These are phyloP conservation scores for Lactarius sanguifluus DNA, from an alignment of 768 basidiomycete genomes.

Conservation along the genomic window DNA sequence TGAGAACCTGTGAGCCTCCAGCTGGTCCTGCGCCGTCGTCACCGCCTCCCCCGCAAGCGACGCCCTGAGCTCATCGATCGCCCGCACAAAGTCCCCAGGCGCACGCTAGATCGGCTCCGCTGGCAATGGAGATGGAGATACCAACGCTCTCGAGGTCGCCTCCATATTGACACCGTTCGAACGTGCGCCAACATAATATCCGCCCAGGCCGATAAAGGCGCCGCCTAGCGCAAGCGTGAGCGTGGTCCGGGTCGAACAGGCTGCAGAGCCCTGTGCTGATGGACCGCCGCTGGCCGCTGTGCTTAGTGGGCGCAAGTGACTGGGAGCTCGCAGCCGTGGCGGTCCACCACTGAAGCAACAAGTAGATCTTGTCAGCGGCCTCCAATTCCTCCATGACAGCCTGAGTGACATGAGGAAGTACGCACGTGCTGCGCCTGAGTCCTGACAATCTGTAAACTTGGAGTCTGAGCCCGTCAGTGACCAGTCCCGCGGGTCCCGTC, in stretches of 20 bases:
- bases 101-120: conserved; percentile 30
- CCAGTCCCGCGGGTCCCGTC: too few relatives aligned
- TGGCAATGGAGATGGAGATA: not conserved
- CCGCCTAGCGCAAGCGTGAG: not conserved
- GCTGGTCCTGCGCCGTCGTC: conserved; percentile 29
- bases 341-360: not conserved
- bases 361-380: not conserved
- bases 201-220: conserved; percentile 12
- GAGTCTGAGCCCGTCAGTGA: too few relatives aligned
- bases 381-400: not conserved
- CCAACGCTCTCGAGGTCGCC: not conserved
- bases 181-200: conserved; percentile 21
- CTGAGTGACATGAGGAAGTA: too few relatives aligned
- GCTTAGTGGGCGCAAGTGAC: not conserved
- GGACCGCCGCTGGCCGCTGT: not conserved
- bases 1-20: conserved; percentile 34
- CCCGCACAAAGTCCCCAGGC: conserved; percentile 32
- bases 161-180: not conserved
- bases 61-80: conserved; percentile 32
- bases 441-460: too few relatives aligned
- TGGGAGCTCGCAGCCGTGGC: not conserved
- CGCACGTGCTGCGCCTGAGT: too few relatives aligned
- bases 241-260: not conserved
- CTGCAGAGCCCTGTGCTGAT: not conserved
- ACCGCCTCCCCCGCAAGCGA: conserved; percentile 25